Base-by-base conservation (phyloP, 805 yeast species). In the Blastobotrys peoriensis region DNA sequence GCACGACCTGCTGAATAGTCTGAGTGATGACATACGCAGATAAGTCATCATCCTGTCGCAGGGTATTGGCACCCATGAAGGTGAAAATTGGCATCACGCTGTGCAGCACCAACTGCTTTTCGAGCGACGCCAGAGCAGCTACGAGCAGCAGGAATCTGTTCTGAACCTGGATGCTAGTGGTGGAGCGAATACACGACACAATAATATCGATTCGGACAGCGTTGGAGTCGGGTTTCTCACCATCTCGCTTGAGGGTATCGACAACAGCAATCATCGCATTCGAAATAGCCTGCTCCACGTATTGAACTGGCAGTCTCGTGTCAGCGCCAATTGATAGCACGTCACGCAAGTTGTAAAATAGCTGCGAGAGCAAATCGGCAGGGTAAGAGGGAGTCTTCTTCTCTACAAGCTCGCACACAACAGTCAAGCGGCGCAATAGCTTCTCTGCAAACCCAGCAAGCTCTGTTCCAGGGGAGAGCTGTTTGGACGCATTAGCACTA, bases 1-100 rank as follows among this genome's bases (percentile, higher is more conserved):
- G 98, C 28, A 93, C 81, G 40, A 93, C 96, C 55, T 84, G 81
- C 18, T 83, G 68, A 40, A 93, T 83, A 1, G 98, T 91, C 61
- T 86, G 93, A 58, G 88, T 95, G 50, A 93, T 87, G 37, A 89
- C 97, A 53, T 85, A 85, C 25, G 83, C 83, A 0, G 97, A 87
- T 59, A 86, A 91, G 60, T 87, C 97, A 63, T 93, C 98, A 63
- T 93, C 98, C 66, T 93, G 96, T 58, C 96, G 82, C 42, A 93
- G 78, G 10, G 97, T 89, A 58, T 88, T 95, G 9, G 98, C 95
- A 48, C 98, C 98, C 98, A 93, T 93, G 57, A 93, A 93, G 1
- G 98, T 93, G 70, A 93, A 93, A 41, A 93, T 91, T n/a, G 98
- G 98, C 98, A 93, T 93, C 5, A 93, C 96, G 2, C 96, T 85